phyloP scores from a whole-genome alignment of 345 rosid genomes.

The Triadica sebifera region DNA sequence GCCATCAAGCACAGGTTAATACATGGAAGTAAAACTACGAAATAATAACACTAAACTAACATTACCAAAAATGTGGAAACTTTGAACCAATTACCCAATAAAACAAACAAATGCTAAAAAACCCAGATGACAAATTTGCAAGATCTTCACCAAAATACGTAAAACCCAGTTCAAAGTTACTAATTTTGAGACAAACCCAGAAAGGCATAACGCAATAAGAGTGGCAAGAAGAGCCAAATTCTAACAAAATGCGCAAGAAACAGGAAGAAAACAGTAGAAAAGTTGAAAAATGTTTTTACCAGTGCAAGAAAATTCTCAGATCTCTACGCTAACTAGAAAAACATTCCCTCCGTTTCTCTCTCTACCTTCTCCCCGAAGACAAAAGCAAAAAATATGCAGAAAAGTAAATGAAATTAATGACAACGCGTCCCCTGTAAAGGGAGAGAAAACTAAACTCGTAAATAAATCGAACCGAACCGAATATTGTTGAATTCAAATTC shows the following conservation, averaged over 20 bases:
- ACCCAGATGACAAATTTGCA: too few species aligned
- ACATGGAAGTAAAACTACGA: neutral
- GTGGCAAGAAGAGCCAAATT: neutral
- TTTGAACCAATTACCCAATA: neutral
- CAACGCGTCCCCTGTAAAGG: constrained; percentile 9
- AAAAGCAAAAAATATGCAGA: neutral
- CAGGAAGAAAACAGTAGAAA: neutral
- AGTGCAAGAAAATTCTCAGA: neutral
- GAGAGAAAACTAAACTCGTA: constrained; percentile 2
- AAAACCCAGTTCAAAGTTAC: constrained; percentile 1
- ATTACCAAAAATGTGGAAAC: too few species aligned
- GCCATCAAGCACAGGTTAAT: constrained; percentile 2
- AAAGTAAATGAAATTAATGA: neutral
- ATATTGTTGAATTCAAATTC: too few species aligned
- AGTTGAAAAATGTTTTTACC: constrained; percentile 9
- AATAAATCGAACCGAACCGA: neutral
- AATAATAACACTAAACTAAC: neutral
- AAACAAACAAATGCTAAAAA: constrained; percentile 16
- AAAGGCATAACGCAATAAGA: neutral
- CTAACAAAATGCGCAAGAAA: neutral
- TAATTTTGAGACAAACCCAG: constrained; percentile 8
- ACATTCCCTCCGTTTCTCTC: neutral
- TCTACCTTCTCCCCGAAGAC: neutral
- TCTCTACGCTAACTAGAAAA: constrained; percentile 11
- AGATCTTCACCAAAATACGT: constrained; percentile 15